Evolutionary conservation across 352 stramenopile genomes (phyloP).

Genomic region (Globisporangium takayamanum): DNA sequence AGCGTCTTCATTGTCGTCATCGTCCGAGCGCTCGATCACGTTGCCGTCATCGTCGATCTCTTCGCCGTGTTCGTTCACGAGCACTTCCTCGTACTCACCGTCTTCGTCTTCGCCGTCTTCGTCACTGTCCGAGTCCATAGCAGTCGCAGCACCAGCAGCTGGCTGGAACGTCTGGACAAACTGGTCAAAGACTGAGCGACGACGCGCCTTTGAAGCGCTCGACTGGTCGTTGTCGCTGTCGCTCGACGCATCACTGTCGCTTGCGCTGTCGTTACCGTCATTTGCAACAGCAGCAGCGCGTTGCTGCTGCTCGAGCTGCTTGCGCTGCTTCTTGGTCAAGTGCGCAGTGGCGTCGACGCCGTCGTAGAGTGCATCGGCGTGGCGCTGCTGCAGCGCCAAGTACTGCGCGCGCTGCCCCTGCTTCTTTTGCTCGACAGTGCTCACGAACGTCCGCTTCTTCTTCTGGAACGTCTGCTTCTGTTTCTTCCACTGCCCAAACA

Average conservation of each 20-base stretch:
- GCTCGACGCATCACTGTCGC: slow-evolving; percentile 11
- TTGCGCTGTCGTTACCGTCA: neutral
- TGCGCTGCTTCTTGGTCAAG: slow-evolving; percentile 11
- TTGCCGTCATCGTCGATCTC: slow-evolving; percentile 36
- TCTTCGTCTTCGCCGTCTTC: slow-evolving; percentile 29
- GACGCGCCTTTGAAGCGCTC: slow-evolving; percentile 9
- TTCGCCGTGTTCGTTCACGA: slow-evolving; percentile 34
- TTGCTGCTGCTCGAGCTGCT: slow-evolving; percentile 1
- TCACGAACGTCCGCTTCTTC: slow-evolving; percentile 41
- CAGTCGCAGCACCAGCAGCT: slow-evolving; percentile 3
- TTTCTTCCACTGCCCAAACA: slow-evolving; percentile 76
- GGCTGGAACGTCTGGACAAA: slow-evolving; percentile 68
- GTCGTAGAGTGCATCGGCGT: slow-evolving; percentile 39
- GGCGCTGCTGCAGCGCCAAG: slow-evolving; percentile 21
- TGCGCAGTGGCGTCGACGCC: slow-evolving; percentile 3
- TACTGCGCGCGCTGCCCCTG: slow-evolving; percentile 33
- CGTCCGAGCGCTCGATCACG: slow-evolving; percentile 13
- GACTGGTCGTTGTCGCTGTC: neutral
- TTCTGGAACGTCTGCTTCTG: slow-evolving; percentile 37
- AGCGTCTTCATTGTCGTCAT: slow-evolving; percentile 9
- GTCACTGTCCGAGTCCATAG: slow-evolving; percentile 17
- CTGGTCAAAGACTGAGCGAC: slow-evolving; percentile 52
- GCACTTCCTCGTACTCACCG: slow-evolving; percentile 34
- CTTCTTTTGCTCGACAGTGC: slow-evolving; percentile 45
- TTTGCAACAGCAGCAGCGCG: neutral